Base-by-base conservation (phyloP, 257 asterid genomes). In the Przewalskia tangutica region DNA sequence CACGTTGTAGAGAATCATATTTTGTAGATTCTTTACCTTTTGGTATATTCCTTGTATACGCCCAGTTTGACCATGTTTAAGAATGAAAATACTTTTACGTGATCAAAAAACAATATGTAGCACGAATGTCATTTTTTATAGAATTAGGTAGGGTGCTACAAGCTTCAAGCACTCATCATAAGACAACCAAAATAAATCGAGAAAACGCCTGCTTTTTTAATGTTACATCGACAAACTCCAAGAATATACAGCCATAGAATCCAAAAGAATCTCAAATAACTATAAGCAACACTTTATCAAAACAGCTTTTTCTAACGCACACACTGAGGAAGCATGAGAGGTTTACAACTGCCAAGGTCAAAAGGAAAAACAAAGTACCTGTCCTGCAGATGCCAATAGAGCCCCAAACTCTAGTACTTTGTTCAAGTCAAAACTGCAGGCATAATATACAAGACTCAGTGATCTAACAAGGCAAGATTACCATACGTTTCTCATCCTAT, bases 371-470 rank as follows among this genome's bases (percentile, higher is more conserved):
- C 27, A 77, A 80, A 75, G 80, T 93, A 96, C 99, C 98, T 94
- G 99, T 73, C 99, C 99, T 80, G 98, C 97, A 70, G 99, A 96
- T 76, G 98, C 97, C 91, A 96, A 94, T 87, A 96, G 84, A 88
- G 99, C 98, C 82, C 99, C 99, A 89, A 94, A 96, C 84, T 94
- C 98, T 91, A 96, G 85, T 75, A 96, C 97, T 87, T 94, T 96
- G 89, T 88, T 94, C 77, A 96, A 93, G 90, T 96, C 98, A 79
- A 96, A 96, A 89, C 99, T 96, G 98, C 90, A 80, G 84, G 42
- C 82, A 77, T 68, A 82, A 86, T 82, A 88, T 36, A 75, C 42
- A 50, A 75, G 23, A 75, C 46, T 75, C 46, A 75, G 23, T 75
- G 62, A 75, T 36, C 79, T 75, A 20, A 46, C 40, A 71, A 20